These are phyloP conservation scores for Aspergillus cavernicola DNA, from an alignment of 495 filamentous ascomycete species.

Conservation along the genomic window DNA sequence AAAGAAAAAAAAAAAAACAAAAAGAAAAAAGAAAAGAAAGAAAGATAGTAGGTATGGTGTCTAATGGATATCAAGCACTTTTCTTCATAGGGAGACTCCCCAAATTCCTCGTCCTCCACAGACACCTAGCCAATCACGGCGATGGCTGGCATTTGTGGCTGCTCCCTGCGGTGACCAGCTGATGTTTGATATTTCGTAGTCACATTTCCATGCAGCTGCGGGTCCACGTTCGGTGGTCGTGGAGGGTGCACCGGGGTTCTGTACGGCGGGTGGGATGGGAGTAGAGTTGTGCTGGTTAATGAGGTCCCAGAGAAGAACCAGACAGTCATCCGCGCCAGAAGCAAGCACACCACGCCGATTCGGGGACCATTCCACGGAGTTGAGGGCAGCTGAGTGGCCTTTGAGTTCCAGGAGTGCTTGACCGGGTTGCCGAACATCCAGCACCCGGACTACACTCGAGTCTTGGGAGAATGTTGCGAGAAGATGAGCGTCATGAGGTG, in stretches of 20 bases:
- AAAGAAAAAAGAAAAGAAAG: background rate
- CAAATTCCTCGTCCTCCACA: slow-evolving; percentile 87
- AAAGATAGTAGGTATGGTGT: slow-evolving; percentile 1
- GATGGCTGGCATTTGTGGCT: slow-evolving; percentile 56
- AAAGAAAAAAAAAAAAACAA: background rate
- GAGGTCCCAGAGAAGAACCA: slow-evolving; percentile 92
- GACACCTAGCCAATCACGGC: slow-evolving; percentile 91
- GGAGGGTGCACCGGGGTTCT: slow-evolving; percentile 33
- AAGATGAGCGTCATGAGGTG: slow-evolving; percentile 92
- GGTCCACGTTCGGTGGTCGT: slow-evolving; percentile 56
- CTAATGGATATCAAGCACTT: slow-evolving; percentile 11
- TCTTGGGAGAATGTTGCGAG: slow-evolving; percentile 96
- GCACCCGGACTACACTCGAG: slow-evolving; percentile 86
- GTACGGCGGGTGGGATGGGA: slow-evolving; percentile 36
- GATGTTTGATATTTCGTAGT: slow-evolving; percentile 93
- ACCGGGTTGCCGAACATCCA: slow-evolving; percentile 94
- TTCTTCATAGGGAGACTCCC: slow-evolving; percentile 68
- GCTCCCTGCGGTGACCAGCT: slow-evolving; percentile 86
- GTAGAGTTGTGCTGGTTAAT: slow-evolving; percentile 61
- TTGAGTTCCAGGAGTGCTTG: slow-evolving; percentile 92
- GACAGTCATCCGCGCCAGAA: slow-evolving; percentile 86
- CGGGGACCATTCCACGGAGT: slow-evolving; percentile 94
- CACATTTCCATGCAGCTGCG: slow-evolving; percentile 85
- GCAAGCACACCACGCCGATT: slow-evolving; percentile 81
- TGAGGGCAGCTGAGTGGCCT: slow-evolving; percentile 82